A percentile compares a stretch with the other conserved stretches of the same genome.
phyloP scores from a whole-genome alignment of 2,329 filamentous ascomycete genomes.

The Onygenales sp. region DNA sequence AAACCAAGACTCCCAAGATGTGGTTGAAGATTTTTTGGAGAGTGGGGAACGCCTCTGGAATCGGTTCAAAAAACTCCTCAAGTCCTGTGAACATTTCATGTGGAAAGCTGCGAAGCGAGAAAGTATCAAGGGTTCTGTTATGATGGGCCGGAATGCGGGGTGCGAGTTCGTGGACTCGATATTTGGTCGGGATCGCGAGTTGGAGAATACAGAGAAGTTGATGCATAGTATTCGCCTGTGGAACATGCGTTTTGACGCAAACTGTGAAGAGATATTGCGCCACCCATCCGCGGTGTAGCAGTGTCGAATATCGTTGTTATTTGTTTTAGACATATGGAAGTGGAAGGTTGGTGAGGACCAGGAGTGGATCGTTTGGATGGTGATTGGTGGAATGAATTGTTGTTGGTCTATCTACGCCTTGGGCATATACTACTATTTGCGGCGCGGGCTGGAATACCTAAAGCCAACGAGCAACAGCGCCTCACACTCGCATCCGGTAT shows the following conservation, averaged over 20 bases:
- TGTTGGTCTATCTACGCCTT: not conserved
- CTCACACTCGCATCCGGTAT: not conserved
- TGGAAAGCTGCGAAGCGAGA: conserved; percentile 74
- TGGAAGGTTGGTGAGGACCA: not conserved
- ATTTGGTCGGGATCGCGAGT: conserved; percentile 82
- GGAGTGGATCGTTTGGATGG: not conserved
- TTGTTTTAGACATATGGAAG: not conserved
- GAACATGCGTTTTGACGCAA: conserved; percentile 90
- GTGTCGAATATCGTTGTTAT: not conserved
- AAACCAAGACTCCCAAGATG: conserved; percentile 61
- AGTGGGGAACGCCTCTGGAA: conserved; percentile 78
- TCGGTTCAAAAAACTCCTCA: conserved; percentile 77
- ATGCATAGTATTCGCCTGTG: conserved; percentile 83
- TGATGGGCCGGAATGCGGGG: conserved; percentile 84
- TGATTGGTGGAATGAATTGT: not conserved
- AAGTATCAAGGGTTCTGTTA: conserved; percentile 52
- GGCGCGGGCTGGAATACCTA: not conserved
- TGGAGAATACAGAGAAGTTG: conserved; percentile 82
- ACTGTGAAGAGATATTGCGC: conserved; percentile 72
- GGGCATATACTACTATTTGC: not conserved
- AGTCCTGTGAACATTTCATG: conserved; percentile 91
- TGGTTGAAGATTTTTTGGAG: conserved; percentile 83
- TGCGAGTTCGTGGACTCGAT: conserved; percentile 94
- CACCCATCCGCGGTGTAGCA: not conserved
- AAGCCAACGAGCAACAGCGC: not conserved